phyloP scores from a whole-genome alignment of 495 filamentous ascomycete species.

The Pyrenula aspistea region DNA sequence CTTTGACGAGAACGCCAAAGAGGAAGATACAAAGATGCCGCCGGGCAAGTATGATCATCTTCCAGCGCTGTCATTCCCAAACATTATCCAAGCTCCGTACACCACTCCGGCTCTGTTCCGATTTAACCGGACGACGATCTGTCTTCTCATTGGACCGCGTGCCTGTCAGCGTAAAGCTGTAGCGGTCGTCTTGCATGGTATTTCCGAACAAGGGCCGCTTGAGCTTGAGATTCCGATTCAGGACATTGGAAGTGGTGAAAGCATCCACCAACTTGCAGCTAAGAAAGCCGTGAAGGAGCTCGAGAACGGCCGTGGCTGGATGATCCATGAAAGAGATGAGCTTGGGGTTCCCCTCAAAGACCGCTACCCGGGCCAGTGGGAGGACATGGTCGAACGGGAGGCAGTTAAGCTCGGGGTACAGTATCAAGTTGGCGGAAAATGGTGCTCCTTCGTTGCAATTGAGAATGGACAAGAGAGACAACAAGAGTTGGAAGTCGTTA shows the following conservation, averaged over 20 bases:
- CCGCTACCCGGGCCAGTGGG: slow-evolving; percentile 1
- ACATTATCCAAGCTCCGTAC: slow-evolving; percentile 9
- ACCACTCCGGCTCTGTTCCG: slow-evolving; percentile 6
- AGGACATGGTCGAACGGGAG: slow-evolving; percentile 2
- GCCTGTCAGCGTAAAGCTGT: neutral
- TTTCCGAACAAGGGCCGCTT: neutral
- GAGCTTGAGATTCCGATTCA: neutral
- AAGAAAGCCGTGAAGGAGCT: slow-evolving; percentile 11
- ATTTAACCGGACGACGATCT: slow-evolving; percentile 6
- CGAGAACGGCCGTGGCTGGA: slow-evolving; percentile 10
- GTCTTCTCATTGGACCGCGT: slow-evolving; percentile 6
- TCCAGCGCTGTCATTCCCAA: neutral
- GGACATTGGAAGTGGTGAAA: neutral
- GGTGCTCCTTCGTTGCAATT: slow-evolving; percentile 9
- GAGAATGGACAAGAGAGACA: no score
- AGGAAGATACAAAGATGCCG: neutral
- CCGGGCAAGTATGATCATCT: neutral
- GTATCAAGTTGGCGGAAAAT: slow-evolving; percentile 7
- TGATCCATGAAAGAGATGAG: slow-evolving; percentile 4
- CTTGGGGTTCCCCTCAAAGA: slow-evolving; percentile 1
- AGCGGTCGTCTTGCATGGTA: neutral
- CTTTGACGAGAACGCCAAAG: neutral
- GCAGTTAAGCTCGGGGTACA: slow-evolving; percentile 3
- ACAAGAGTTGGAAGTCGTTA: no score
- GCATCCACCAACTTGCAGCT: slow-evolving; percentile 12